Base-by-base conservation (phyloP, 495 filamentous ascomycete species). In the Neurospora sp. region DNA sequence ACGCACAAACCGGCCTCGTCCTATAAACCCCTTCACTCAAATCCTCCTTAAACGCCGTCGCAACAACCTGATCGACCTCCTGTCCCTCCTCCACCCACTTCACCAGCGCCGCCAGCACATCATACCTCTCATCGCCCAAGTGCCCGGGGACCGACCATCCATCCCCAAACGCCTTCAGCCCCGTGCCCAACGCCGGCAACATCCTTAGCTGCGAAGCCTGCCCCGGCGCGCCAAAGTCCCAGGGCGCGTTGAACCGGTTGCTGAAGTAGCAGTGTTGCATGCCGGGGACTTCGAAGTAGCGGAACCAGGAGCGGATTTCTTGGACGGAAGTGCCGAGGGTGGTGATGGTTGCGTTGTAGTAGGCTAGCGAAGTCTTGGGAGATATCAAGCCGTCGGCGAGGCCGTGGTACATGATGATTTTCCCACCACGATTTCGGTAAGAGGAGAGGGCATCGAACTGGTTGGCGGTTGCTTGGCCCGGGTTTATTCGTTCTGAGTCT, bases 371-470 rank as follows among this genome's bases (percentile, higher is more conserved):
- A 12, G 82, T 83, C 16, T 80, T 78, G 0, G 84, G 81, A 0
- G 86, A 81, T 39, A 90, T 86, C 4, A 84, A 74, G 0, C 79
- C 83, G 77, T 91, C 89, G 14, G 83, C 79, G 8, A 85, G 77
- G 2, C 89, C 89, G 62, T 88, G 88, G 74, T 90, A 90, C 72
- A 85, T 79, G 35, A 90, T 74, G 14, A 89, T 80, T 77, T 90
- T 90, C 44, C 86, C 88, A 5, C 87, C 87, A 12, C 79, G 75
- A 0, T 77, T 73, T 5, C 79, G 59, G 74, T 85, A 89, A 0
- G 81, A 79, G 0, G 81, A 79, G 27, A 90, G 75, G 71, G 88
- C 84, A 4, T 42, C 38, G 75, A 84, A 87, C 10, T 87, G 77
- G 69, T 82, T 76, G 4, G 87, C 87, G 3, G 83, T 84, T 16